Base-by-base conservation (phyloP, 768 basidiomycete genomes). In the Pleurotus platypus region DNA sequence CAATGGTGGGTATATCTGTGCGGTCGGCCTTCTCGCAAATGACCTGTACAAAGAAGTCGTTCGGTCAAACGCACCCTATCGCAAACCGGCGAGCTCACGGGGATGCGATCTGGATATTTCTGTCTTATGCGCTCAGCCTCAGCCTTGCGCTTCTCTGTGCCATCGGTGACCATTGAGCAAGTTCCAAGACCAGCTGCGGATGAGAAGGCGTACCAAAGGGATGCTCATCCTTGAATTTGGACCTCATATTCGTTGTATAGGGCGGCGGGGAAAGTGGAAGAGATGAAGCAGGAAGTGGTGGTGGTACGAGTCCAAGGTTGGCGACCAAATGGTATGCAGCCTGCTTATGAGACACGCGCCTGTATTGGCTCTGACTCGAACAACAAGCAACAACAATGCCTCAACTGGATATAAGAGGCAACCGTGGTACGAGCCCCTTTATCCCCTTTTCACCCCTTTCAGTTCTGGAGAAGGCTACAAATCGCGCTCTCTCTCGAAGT, bases 21-120 rank as follows among this genome's bases (percentile, higher is more conserved):
- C 90, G 84, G 78, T 98, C 95, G 49, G 94, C 95, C 78, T 97
- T 98, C 84, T 99, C 97, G 76, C 97, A 99, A 75, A 99, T 99
- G 57, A 99, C 96, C 95, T 98, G 63, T 40, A 49, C 57, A 58
- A 51, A 46, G 42, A 30, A 40, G 30, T 11, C 37, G 45, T 15
- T 47, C 22, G 30, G 9, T 35, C 9, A 4, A 35, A 35, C 30
- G 30, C 8, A 35, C 11, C 30, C 30, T 11, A 35, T 35, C 30
- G 11, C 30, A 35, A 35, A 35, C 11, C 11, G 30, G 30, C 9
- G 48, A 16, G 83, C 93, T 64, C 59, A 98, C 96, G 40, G 96
- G 96, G 70, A 98, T 98, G 60, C 96, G 87, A 79, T 98, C 97
- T 30, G 90, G 91, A 70, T 99, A 99, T 80, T 99, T 99, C 84